Evolutionary conservation across 192 early-diverging fungal species (phyloP).

Genomic region (Linnemannia exigua): DNA sequence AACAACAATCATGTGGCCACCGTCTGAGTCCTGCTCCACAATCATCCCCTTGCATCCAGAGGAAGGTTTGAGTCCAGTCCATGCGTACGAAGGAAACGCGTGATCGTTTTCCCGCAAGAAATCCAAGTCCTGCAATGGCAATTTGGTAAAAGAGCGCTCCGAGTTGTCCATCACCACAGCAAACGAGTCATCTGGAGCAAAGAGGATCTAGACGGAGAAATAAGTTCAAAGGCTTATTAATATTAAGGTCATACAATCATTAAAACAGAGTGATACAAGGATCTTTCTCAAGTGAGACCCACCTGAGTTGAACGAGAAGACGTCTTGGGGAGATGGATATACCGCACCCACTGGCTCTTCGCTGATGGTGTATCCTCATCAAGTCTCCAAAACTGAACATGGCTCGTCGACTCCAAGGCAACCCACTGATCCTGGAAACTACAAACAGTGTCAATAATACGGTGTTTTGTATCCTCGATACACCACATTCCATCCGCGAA

Average conservation of each 20-base stretch:
- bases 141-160: slow-evolving; percentile 1
- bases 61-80: not conserved
- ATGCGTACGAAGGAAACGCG: not conserved
- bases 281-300: not conserved
- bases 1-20: slow-evolving; percentile 3
- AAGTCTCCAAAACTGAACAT: slow-evolving; percentile 29
- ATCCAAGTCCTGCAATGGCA: slow-evolving; percentile 5
- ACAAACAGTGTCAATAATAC: not conserved
- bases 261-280: not conserved
- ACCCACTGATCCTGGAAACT: slow-evolving; percentile 19
- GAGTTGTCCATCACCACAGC: slow-evolving; percentile 15
- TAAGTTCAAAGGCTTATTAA: not conserved
- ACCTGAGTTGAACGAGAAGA: slow-evolving; percentile 15
- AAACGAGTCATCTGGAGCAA: slow-evolving; percentile 30
- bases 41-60: not conserved
- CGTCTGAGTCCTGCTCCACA: not conserved
- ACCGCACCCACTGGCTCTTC: slow-evolving; percentile 21
- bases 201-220: slow-evolving; percentile 9
- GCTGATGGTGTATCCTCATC: not conserved
- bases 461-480: slow-evolving; percentile 7
- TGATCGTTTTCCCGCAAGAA: not conserved
- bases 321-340: slow-evolving; percentile 3
- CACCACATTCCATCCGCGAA: slow-evolving; percentile 39
- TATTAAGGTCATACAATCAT: not conserved
- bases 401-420: slow-evolving; percentile 13